Evolutionary conservation across 176 grass and related monocot species (phyloP).

Genomic region (Poa annua): DNA sequence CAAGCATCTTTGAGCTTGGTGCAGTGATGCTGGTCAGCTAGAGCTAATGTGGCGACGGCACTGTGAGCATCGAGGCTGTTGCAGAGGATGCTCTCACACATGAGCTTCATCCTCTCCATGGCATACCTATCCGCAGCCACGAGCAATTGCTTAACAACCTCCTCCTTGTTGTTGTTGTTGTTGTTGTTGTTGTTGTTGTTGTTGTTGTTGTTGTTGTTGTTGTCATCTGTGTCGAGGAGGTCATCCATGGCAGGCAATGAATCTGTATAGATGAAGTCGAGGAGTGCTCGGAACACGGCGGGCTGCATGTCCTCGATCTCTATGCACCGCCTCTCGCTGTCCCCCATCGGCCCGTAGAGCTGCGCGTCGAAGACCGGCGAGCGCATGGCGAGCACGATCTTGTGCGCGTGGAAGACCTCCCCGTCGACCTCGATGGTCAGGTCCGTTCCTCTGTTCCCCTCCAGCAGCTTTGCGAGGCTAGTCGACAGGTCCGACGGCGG

Average conservation of each 20-base stretch:
- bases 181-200: too few relatives aligned
- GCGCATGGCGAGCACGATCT: not conserved
- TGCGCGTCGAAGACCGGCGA: not conserved
- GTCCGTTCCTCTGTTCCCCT: not conserved
- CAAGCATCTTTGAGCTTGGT: not conserved
- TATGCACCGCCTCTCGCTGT: not conserved
- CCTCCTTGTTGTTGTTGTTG: too few relatives aligned
- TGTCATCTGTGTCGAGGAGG: not conserved
- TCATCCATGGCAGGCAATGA: not conserved
- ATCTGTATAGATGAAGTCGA: conserved; percentile 7
- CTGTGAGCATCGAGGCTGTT: not conserved
- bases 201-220: too few relatives aligned
- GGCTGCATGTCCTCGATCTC: not conserved
- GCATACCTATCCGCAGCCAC: not conserved
- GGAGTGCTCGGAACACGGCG: not conserved
- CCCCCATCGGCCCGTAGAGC: not conserved
- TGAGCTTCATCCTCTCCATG: not conserved
- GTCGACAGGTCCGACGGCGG: not conserved
- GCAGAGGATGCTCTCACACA: not conserved
- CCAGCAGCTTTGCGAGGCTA: not conserved
- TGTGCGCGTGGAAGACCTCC: not conserved
- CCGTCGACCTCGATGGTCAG: not conserved
- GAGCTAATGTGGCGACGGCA: not conserved
- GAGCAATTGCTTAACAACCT: not conserved
- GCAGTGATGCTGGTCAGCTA: not conserved